A percentile compares a stretch with the other conserved stretches of the same genome.
Conservation (phyloP, 345 rosid species). For the Limnanthes douglasii region DNA sequence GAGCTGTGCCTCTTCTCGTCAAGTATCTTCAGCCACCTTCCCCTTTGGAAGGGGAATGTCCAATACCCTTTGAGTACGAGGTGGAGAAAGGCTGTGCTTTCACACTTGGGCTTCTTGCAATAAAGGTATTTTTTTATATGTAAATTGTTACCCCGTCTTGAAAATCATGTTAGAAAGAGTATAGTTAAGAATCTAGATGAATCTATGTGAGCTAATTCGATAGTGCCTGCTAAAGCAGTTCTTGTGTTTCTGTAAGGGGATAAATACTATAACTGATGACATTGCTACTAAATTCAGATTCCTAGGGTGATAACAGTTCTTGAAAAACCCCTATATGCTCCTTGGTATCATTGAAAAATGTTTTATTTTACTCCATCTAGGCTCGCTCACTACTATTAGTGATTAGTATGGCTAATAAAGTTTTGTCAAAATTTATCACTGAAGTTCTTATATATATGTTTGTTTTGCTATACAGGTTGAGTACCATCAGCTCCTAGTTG, state of each 20-base stretch:
- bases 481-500: constrained; percentile 59
- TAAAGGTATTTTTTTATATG: no score
- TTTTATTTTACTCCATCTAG: background rate
- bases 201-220: no score
- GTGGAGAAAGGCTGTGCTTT: constrained; percentile 47
- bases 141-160: background rate
- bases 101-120: constrained; percentile 43
- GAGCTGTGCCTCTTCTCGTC: constrained; percentile 47
- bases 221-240: background rate
- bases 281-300: no score
- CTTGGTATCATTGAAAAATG: background rate
- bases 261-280: no score
- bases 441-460: constrained; percentile 1
- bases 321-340: no score
- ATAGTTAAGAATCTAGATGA: no score
- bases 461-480: constrained; percentile 27
- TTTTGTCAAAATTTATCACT: background rate
- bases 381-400: background rate
- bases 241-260: no score
- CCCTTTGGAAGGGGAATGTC: no score
- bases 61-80: no score
- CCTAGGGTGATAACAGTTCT: no score
- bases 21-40: constrained; percentile 27
- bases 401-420: background rate
- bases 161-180: no score